Evolutionary conservation across 495 filamentous ascomycete genomes (phyloP).

Genomic region (Aspergillus cristatus): DNA sequence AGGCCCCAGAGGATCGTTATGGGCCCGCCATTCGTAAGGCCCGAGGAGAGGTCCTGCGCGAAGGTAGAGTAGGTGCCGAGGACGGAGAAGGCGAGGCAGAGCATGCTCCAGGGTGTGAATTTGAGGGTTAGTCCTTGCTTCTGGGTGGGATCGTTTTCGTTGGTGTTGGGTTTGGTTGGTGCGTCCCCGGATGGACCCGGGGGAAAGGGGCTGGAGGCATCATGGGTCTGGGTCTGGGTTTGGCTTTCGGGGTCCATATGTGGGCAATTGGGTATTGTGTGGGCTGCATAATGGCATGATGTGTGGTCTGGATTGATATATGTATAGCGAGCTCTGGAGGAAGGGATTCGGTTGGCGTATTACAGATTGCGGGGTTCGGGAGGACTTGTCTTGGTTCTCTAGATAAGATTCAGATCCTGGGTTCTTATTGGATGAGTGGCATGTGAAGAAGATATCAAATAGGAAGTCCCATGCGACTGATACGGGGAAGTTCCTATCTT

Average conservation of each 20-base stretch:
- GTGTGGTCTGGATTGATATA: no score
- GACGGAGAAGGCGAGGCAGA: conserved; percentile 35
- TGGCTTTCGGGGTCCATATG: conserved; percentile 27
- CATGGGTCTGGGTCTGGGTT: no score
- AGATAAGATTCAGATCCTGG: neutral
- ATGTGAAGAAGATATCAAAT: no score
- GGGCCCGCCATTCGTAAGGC: conserved; percentile 34
- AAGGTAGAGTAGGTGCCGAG: conserved; percentile 39
- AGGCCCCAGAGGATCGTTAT: conserved; percentile 42
- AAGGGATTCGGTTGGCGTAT: no score
- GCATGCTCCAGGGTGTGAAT: conserved; percentile 40
- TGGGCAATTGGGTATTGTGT: neutral
- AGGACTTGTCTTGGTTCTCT: conserved; percentile 3
- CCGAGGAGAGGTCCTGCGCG: conserved; percentile 33
- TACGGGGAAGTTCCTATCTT: no score
- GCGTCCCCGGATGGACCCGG: no score
- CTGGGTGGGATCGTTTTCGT: no score
- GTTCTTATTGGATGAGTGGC: no score
- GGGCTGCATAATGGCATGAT: neutral
- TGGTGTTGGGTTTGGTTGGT: no score
- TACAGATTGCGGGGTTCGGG: conserved; percentile 3
- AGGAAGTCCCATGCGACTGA: no score
- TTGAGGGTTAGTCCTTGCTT: conserved; percentile 36
- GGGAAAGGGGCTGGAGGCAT: no score
- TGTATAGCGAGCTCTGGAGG: no score